phyloP scores from a whole-genome alignment of 163 green algal genomes.

The Coccomyxa subellipsoidea region DNA sequence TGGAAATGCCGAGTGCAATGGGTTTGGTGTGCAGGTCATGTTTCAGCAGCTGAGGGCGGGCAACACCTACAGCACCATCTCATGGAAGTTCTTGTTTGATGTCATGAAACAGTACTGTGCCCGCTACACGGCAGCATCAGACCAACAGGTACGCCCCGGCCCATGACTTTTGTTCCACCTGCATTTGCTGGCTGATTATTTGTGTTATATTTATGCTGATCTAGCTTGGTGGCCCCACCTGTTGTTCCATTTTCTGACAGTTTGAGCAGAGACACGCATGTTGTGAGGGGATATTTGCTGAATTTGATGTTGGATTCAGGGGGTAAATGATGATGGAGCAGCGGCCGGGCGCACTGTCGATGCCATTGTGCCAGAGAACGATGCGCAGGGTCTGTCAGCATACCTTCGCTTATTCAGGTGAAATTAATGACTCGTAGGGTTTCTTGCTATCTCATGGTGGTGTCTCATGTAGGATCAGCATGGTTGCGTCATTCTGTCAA shows the following conservation, averaged over 20 bases:
- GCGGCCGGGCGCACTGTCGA: slow-evolving; percentile 19
- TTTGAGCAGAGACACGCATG: too few relatives aligned
- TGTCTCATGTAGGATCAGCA: too few relatives aligned
- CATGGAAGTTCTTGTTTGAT: slow-evolving; percentile 42
- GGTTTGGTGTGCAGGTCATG: slow-evolving; percentile 9
- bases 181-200: too few relatives aligned
- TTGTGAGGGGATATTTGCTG: too few relatives aligned
- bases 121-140: slow-evolving; percentile 24
- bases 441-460: too few relatives aligned
- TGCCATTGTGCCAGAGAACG: slow-evolving; percentile 50
- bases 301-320: background rate
- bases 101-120: slow-evolving; percentile 36
- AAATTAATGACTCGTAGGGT: background rate
- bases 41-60: slow-evolving; percentile 21
- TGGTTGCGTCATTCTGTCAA: too few relatives aligned
- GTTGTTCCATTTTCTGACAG: too few relatives aligned
- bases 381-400: slow-evolving; percentile 59
- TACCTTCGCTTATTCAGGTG: slow-evolving; percentile 65
- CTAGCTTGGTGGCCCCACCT: too few relatives aligned
- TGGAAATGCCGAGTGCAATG: background rate
- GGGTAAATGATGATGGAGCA: background rate
- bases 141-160: background rate
- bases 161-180: too few relatives aligned
- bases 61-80: slow-evolving; percentile 12
- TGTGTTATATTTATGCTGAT: too few relatives aligned